Percentiles rank a stretch among this genome's conserved stretches.
Conservation (phyloP, 75 land plant species). For the Sequoia sempervirens region DNA sequence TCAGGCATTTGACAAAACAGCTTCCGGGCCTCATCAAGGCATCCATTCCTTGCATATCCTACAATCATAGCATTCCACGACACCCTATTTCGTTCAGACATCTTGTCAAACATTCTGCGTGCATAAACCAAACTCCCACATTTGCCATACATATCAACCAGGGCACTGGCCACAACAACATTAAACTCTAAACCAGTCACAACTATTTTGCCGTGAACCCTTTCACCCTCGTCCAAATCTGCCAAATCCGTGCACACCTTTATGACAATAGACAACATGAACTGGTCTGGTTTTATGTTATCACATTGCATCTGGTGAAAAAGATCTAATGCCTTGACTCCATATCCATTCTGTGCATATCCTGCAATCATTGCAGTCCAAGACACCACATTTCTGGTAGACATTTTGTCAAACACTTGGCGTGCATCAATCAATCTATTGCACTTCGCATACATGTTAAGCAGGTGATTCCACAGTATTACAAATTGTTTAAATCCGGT, state of each 20-base stretch:
- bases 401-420: constrained; percentile 47
- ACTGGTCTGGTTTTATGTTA: constrained; percentile 30
- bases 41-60: constrained; percentile 27
- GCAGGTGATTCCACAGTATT: constrained; percentile 34
- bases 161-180: constrained; percentile 25
- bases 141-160: constrained; percentile 61
- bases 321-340: constrained; percentile 21
- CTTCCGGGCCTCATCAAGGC: constrained; percentile 31
- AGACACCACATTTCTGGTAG: constrained; percentile 46
- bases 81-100: constrained; percentile 10
- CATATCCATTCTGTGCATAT: constrained; percentile 18
- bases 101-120: constrained; percentile 31
- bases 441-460: constrained; percentile 46
- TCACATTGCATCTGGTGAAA: constrained; percentile 26
- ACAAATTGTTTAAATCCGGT: constrained; percentile 17
- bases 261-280: constrained; percentile 32
- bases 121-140: constrained; percentile 46
- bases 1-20: constrained; percentile 26
- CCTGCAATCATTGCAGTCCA: constrained; percentile 58
- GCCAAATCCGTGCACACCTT: constrained; percentile 34
- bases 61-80: constrained; percentile 49
- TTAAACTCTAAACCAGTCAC: constrained; percentile 9
- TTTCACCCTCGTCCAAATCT: constrained; percentile 35
- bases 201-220: constrained; percentile 22
- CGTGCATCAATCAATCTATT: constrained; percentile 16